Conservation (phyloP, 176 grass and related monocot species). For the Juncus effusus region DNA sequence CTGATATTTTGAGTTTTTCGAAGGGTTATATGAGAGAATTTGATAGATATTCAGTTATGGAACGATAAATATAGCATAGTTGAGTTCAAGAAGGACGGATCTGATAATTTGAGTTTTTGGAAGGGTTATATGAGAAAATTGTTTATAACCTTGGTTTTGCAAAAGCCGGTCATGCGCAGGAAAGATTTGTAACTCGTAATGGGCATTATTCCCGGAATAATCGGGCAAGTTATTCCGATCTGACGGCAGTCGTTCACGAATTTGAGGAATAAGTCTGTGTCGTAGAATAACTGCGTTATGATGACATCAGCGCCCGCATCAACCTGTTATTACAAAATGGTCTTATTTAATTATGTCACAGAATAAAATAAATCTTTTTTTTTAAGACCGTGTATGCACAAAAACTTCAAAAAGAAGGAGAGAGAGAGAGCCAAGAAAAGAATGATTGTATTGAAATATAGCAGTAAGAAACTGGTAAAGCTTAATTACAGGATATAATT, state of each 20-base stretch:
- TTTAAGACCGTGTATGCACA: neutral
- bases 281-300: conserved; percentile 80
- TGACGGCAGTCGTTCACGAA: conserved; percentile 86
- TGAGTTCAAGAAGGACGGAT: no score
- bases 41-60: no score
- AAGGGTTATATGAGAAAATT: neutral
- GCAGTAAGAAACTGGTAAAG: no score
- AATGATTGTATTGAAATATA: no score
- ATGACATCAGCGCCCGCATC: conserved; percentile 85
- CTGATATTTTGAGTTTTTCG: no score
- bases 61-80: no score
- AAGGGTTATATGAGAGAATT: no score
- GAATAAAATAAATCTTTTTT: neutral
- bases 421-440: no score
- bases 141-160: conserved; percentile 70
- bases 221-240: conserved; percentile 84
- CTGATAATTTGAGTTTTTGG: no score
- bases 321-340: conserved; percentile 40
- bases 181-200: conserved; percentile 89
- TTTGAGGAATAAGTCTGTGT: conserved; percentile 81
- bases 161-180: conserved; percentile 74
- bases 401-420: no score
- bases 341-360: no score
- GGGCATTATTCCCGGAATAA: conserved; percentile 94
- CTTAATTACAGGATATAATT: no score